Conservation (phyloP, 176 grass and related monocot genomes). For the Phragmites australis region DNA sequence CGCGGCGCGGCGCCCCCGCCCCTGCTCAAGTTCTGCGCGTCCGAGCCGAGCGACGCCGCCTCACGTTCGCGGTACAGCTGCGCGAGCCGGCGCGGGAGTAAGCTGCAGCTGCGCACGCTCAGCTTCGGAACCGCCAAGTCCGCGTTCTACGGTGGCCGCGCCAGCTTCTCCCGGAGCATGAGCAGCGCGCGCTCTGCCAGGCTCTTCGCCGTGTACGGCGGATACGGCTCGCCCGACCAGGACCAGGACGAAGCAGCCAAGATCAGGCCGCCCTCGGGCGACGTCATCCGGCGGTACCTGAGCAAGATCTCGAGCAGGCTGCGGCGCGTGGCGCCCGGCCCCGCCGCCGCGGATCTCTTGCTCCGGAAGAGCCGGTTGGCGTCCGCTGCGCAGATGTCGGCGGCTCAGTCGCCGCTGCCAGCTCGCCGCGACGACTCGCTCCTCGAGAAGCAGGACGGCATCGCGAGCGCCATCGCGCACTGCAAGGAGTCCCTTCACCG, state of each 20-base stretch:
- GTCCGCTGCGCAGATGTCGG: conserved; percentile 38
- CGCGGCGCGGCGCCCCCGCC: not conserved
- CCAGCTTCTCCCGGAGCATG: conserved; percentile 56
- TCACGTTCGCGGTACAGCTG: conserved; percentile 22
- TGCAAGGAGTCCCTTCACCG: conserved; percentile 89
- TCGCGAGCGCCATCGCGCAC: conserved; percentile 94
- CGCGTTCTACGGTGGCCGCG: conserved; percentile 57
- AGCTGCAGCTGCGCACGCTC: conserved; percentile 53
- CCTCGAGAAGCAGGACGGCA: conserved; percentile 84
- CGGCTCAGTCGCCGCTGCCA: conserved; percentile 9
- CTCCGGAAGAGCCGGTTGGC: conserved; percentile 68
- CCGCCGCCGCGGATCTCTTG: conserved; percentile 25
- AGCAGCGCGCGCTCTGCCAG: conserved; percentile 37
- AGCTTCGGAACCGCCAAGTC: conserved; percentile 64
- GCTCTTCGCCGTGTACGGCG: conserved; percentile 33
- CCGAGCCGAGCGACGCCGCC: conserved; percentile 23
- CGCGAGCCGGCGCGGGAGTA: conserved; percentile 19
- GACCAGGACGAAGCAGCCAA: conserved; percentile 26
- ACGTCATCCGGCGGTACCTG: conserved; percentile 63
- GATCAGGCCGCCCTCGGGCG: conserved; percentile 14
- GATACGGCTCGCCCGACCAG: conserved; percentile 35
- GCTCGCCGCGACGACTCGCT: conserved; percentile 73
- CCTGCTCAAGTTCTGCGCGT: conserved; percentile 34
- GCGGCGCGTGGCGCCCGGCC: conserved; percentile 27
- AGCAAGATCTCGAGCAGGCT: conserved; percentile 80